Conservation (phyloP, 176 grass and related monocot genomes). For the Cymbopogon citratus region DNA sequence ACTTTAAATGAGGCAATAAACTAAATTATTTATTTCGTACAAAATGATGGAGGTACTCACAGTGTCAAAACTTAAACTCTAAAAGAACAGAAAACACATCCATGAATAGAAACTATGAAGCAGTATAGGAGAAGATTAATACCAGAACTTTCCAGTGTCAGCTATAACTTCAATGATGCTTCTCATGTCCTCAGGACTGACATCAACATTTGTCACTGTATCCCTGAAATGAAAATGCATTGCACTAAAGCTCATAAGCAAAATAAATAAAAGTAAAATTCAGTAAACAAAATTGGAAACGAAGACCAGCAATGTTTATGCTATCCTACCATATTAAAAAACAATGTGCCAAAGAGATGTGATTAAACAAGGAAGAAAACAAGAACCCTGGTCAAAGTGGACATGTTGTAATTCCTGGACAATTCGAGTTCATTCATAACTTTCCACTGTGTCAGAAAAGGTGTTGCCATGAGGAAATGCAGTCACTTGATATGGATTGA, state of each 20-base stretch:
- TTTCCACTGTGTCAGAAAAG: background rate
- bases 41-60: background rate
- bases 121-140: constrained; percentile 26
- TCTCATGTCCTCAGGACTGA: constrained; percentile 69
- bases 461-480: background rate
- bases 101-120: background rate
- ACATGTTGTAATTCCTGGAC: background rate
- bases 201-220: constrained; percentile 33
- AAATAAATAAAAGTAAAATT: constrained; percentile 3
- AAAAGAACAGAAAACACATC: constrained; percentile 7
- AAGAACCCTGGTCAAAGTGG: background rate
- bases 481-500: too few species aligned
- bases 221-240: constrained; percentile 45
- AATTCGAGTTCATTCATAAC: background rate
- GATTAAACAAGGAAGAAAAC: background rate
- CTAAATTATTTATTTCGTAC: background rate
- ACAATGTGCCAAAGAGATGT: background rate
- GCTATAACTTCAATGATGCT: constrained; percentile 79
- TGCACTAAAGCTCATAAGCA: constrained; percentile 10
- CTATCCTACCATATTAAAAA: background rate
- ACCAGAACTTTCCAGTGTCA: constrained; percentile 86
- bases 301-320: background rate
- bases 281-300: background rate
- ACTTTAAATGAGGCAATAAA: constrained; percentile 5
- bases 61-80: background rate